phyloP scores from a whole-genome alignment of 148 eudicot genomes.

The Simmondsia chinensis region DNA sequence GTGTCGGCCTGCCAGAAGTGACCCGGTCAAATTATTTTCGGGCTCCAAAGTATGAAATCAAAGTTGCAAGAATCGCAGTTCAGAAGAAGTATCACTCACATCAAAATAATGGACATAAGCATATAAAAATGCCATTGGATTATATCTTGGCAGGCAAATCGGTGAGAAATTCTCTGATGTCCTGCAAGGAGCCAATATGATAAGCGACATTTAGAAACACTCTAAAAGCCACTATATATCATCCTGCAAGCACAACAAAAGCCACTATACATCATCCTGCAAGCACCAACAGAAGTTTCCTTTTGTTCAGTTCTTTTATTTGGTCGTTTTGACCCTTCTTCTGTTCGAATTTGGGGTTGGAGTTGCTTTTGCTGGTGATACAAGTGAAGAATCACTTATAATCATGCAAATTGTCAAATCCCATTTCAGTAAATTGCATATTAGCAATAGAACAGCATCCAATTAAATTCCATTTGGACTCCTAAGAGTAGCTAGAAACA shows the following conservation, averaged over 20 bases:
- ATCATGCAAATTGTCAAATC: too few species aligned
- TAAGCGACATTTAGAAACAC: not conserved
- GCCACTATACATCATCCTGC: too few species aligned
- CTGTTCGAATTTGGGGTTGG: too few species aligned
- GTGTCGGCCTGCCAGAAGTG: slow-evolving; percentile 60
- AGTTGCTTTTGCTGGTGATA: too few species aligned
- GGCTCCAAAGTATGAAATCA: not conserved
- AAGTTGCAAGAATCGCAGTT: slow-evolving; percentile 1
- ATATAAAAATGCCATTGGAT: slow-evolving; percentile 93
- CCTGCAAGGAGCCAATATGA: slow-evolving; percentile 48
- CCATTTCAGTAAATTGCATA: too few species aligned
- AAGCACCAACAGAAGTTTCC: too few species aligned
- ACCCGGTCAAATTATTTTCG: slow-evolving; percentile 1
- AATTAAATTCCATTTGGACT: too few species aligned
- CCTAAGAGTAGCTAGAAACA: too few species aligned
- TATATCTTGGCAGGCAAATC: slow-evolving; percentile 96
- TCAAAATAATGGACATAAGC: slow-evolving; percentile 90
- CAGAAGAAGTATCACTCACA: slow-evolving; percentile 41
- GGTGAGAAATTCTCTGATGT: slow-evolving; percentile 98
- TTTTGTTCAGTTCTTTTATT: too few species aligned
- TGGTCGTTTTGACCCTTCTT: too few species aligned
- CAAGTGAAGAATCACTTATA: too few species aligned
- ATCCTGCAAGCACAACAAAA: not conserved
- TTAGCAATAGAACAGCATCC: too few species aligned
- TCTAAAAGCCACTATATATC: not conserved